Conservation (phyloP, 495 filamentous ascomycete species). For the Neurospora sp. region DNA sequence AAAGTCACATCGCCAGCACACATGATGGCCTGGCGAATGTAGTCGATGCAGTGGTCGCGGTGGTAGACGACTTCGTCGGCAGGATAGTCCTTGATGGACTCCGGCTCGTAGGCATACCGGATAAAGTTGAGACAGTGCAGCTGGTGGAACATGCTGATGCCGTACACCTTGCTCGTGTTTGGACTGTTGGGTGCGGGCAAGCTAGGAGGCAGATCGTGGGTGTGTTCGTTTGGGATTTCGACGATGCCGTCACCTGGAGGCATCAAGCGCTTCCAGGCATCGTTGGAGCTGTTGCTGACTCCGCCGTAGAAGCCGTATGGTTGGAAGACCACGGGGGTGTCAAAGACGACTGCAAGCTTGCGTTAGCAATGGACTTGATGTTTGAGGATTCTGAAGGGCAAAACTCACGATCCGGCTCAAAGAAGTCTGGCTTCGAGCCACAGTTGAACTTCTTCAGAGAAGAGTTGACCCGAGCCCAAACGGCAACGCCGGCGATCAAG, state of each 20-base stretch:
- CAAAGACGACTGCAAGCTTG: neutral
- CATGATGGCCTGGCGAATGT: constrained; percentile 22
- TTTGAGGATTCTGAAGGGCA: neutral
- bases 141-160: neutral
- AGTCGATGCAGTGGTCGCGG: constrained; percentile 25
- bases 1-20: constrained; percentile 22
- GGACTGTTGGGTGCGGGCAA: constrained; percentile 2
- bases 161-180: constrained; percentile 2
- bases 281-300: neutral
- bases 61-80: constrained; percentile 1
- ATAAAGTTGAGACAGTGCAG: neutral
- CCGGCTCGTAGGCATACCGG: constrained; percentile 4
- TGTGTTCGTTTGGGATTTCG: constrained; percentile 1
- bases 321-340: constrained; percentile 1
- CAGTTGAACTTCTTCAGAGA: constrained; percentile 1
- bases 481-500: neutral
- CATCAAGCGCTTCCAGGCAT: constrained; percentile 1
- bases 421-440: neutral
- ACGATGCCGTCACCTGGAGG: constrained; percentile 5
- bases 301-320: constrained; percentile 1
- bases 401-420: constrained; percentile 4
- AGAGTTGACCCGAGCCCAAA: constrained; percentile 1
- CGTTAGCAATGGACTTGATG: neutral
- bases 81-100: neutral
- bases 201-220: neutral